Evolutionary conservation across 2,329 filamentous ascomycete genomes (phyloP).

Genomic region (Geoglossum cookeanum): DNA sequence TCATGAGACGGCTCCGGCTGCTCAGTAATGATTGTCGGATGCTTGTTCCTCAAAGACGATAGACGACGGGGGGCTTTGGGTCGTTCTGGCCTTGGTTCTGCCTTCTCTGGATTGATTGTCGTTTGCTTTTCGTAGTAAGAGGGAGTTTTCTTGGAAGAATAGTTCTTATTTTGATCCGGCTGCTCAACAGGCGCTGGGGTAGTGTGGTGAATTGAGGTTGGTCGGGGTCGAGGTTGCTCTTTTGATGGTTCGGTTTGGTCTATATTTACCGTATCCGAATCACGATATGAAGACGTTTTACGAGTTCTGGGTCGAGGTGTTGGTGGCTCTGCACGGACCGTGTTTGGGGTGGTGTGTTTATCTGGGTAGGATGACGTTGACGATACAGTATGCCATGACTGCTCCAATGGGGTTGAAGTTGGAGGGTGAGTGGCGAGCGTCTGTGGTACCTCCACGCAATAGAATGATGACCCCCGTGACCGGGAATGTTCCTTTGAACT

Average conservation of each 20-base stretch:
- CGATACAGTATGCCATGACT: background rate
- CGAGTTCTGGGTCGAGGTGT: background rate
- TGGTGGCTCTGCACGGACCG: background rate
- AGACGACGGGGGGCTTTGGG: background rate
- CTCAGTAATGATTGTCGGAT: constrained; percentile 1
- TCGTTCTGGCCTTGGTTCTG: background rate
- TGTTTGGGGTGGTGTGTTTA: background rate
- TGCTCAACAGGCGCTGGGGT: background rate
- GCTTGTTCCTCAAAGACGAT: background rate
- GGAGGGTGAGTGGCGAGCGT: background rate
- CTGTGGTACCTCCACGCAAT: background rate
- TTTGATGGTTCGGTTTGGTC: background rate
- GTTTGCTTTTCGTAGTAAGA: background rate
- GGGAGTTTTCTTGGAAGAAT: background rate
- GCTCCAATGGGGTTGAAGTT: background rate
- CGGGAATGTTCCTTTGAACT: background rate
- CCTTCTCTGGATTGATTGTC: background rate
- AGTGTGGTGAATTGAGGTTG: background rate
- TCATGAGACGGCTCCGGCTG: background rate
- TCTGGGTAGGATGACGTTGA: background rate
- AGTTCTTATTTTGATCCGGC: background rate
- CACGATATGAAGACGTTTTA: background rate
- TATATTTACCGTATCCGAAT: background rate
- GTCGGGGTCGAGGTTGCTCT: background rate
- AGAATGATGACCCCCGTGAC: background rate